Conservation (phyloP, 1,284 basidiomycete species). For the Ceratobasidium sp. region DNA sequence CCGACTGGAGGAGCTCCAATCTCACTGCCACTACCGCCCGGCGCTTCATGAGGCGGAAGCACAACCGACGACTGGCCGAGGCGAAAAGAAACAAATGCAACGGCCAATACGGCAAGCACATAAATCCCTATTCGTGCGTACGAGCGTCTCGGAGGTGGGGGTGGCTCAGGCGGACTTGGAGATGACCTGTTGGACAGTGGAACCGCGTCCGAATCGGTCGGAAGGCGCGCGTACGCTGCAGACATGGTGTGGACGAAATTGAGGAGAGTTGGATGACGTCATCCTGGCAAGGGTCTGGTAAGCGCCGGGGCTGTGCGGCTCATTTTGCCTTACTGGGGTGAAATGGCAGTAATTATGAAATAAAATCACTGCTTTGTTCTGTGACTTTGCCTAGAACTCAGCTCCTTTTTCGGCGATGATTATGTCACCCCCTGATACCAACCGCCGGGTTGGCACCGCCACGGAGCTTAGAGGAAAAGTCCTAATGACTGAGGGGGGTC, state of each 20-base stretch:
- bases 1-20: constrained; percentile 4
- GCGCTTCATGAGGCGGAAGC: background rate
- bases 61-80: constrained; percentile 33
- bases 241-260: background rate
- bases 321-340: background rate
- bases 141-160: constrained; percentile 1
- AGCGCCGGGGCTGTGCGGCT: background rate
- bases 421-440: too few species aligned
- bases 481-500: too few species aligned
- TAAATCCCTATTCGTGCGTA: constrained; percentile 14
- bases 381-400: too few species aligned
- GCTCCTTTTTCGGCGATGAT: too few species aligned
- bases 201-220: constrained; percentile 39
- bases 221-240: constrained; percentile 28
- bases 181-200: constrained; percentile 14
- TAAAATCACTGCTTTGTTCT: too few species aligned
- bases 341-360: too few species aligned
- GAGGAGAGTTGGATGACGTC: constrained; percentile 16
- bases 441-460: too few species aligned
- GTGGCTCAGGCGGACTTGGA: constrained; percentile 21
- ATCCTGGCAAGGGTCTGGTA: background rate
- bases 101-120: constrained; percentile 29
- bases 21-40: constrained; percentile 7
- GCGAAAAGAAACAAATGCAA: constrained; percentile 32
- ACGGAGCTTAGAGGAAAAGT: too few species aligned